phyloP scores from a whole-genome alignment of 2,329 filamentous ascomycete genomes.

The Cladosporium oxysporum region DNA sequence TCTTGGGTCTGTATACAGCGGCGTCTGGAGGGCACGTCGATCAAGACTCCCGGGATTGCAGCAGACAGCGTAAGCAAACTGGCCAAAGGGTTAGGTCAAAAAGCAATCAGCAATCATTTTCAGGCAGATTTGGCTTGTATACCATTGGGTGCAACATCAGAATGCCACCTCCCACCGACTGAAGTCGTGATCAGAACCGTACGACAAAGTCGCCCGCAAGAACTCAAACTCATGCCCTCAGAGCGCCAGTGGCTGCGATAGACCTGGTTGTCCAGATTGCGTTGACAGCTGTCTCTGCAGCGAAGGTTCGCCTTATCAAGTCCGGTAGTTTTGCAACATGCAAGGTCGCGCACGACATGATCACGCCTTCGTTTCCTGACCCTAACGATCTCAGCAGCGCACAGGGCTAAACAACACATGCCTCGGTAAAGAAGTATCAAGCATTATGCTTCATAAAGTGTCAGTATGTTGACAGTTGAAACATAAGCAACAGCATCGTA shows the following conservation, averaged over 20 bases:
- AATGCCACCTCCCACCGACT: background rate
- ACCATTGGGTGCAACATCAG: background rate
- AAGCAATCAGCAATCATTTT: background rate
- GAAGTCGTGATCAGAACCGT: background rate
- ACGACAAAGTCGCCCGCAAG: background rate
- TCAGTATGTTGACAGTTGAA: background rate
- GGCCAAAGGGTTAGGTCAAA: background rate
- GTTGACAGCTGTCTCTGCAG: background rate
- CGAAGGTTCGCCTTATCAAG: conserved; percentile 2
- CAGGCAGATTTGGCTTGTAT: background rate
- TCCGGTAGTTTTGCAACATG: background rate
- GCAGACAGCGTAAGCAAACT: background rate
- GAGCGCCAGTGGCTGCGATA: background rate
- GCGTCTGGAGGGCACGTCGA: background rate
- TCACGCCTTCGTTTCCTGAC: conserved; percentile 10
- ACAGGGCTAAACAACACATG: background rate
- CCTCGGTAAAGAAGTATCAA: background rate
- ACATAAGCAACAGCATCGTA: background rate
- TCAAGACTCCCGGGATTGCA: background rate
- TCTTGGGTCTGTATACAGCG: background rate
- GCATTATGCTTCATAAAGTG: background rate
- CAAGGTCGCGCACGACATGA: conserved; percentile 14
- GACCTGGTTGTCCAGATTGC: background rate
- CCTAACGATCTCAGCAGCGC: background rate
- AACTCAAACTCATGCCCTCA: background rate